These are phyloP conservation scores for Coemansia umbellata DNA, from an alignment of 192 early-diverging fungal genomes.

Conservation along the genomic window DNA sequence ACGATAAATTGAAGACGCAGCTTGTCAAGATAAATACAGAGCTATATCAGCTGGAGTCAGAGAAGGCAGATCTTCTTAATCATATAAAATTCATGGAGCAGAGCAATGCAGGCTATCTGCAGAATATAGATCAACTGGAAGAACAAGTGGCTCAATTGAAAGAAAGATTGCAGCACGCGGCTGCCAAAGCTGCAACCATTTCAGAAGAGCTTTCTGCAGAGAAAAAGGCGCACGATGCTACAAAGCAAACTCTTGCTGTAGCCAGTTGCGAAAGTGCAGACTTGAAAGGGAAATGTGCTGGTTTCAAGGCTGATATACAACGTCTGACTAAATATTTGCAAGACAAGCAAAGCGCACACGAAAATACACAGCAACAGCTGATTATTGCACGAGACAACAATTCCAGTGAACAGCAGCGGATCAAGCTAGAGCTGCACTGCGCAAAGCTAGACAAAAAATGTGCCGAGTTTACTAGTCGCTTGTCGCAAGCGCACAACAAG, in stretches of 20 bases:
- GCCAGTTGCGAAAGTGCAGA: slow-evolving; percentile 1
- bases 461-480: not conserved
- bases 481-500: slow-evolving; percentile 1
- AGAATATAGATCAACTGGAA: slow-evolving; percentile 8
- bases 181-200: not conserved
- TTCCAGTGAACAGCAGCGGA: slow-evolving; percentile 1
- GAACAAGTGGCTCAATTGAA: not conserved
- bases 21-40: slow-evolving; percentile 14
- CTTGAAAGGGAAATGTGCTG: not conserved
- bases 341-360: slow-evolving; percentile 2
- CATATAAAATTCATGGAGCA: slow-evolving; percentile 1
- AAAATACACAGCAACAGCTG: not conserved
- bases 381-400: slow-evolving; percentile 6
- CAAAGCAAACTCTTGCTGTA: not conserved
- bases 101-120: slow-evolving; percentile 1
- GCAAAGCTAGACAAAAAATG: not conserved
- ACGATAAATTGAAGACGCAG: slow-evolving; percentile 14
- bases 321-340: not conserved
- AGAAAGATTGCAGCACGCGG: not conserved
- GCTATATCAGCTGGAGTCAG: slow-evolving; percentile 3
- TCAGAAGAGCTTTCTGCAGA: not conserved
- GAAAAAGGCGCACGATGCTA: not conserved
- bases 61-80: not conserved
- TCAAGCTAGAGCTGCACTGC: not conserved
- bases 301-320: slow-evolving; percentile 1